Evolutionary conservation across 495 filamentous ascomycete species (phyloP).

Genomic region (Poronia punctata): DNA sequence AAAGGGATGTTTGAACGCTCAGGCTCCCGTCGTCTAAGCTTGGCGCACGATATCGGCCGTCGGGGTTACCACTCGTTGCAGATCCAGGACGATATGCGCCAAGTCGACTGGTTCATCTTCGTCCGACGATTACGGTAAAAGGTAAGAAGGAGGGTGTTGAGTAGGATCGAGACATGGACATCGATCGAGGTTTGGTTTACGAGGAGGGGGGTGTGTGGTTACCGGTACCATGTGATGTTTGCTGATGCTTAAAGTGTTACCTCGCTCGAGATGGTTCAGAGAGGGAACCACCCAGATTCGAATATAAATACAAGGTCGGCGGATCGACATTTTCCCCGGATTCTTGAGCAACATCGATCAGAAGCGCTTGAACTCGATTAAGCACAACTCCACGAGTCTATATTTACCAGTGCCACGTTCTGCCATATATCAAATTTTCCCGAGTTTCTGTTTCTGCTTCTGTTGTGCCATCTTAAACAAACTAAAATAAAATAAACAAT

Average conservation of each 20-base stretch:
- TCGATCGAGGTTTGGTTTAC: no score
- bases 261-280: no score
- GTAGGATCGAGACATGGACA: no score
- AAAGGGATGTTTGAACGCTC: slow-evolving; percentile 9
- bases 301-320: slow-evolving; percentile 7
- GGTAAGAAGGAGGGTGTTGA: no score
- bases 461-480: not conserved
- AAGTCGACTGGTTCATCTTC: slow-evolving; percentile 19
- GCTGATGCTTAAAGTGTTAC: no score
- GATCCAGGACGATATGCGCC: slow-evolving; percentile 21
- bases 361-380: no score
- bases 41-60: slow-evolving; percentile 6
- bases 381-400: no score
- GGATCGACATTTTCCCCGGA: not conserved
- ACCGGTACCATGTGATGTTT: no score
- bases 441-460: no score
- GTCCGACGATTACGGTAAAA: slow-evolving; percentile 15
- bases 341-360: not conserved
- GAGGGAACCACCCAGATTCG: not conserved
- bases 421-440: no score
- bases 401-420: no score
- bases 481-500: slow-evolving; percentile 6
- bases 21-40: slow-evolving; percentile 2
- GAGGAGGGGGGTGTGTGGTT: no score
- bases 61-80: slow-evolving; percentile 6